Conservation (phyloP, 139 green algal species). For the Coelastrella sp. region DNA sequence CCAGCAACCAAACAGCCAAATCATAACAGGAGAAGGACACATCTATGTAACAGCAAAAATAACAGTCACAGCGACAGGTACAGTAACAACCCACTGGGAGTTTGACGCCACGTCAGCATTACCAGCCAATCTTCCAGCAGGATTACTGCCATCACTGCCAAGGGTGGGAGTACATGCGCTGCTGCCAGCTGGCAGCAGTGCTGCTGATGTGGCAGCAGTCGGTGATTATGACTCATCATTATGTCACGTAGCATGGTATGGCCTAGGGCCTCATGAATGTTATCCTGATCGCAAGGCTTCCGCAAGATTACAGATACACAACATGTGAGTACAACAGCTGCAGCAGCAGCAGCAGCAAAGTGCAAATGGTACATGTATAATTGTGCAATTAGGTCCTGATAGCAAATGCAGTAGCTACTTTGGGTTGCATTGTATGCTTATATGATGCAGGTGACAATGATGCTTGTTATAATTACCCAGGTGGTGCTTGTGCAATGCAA, state of each 20-base stretch:
- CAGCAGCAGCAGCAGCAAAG: no score
- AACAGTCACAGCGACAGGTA: constrained; percentile 53
- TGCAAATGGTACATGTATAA: no score
- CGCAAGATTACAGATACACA: constrained; percentile 24
- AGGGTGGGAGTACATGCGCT: constrained; percentile 25
- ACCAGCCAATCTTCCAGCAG: constrained; percentile 60
- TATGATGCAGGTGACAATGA: no score
- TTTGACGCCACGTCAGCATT: constrained; percentile 76
- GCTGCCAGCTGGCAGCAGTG: neutral
- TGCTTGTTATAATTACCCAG: no score
- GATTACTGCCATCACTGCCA: constrained; percentile 49
- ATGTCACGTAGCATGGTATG: constrained; percentile 74
- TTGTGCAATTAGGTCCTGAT: no score
- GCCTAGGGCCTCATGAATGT: constrained; percentile 91
- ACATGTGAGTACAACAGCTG: neutral
- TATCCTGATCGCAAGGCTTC: constrained; percentile 88
- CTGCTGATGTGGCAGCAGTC: neutral
- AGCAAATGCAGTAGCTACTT: no score
- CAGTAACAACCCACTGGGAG: constrained; percentile 64
- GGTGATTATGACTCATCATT: neutral
- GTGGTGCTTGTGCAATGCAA: no score
- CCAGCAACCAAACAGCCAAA: neutral
- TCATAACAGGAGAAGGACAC: constrained; percentile 47
- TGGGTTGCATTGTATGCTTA: no score
- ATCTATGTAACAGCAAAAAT: constrained; percentile 63